A percentile compares a stretch with the other conserved stretches of the same genome.
phyloP scores from a whole-genome alignment of 2,329 filamentous ascomycete genomes.

The Conoideocrella luteorostrata region DNA sequence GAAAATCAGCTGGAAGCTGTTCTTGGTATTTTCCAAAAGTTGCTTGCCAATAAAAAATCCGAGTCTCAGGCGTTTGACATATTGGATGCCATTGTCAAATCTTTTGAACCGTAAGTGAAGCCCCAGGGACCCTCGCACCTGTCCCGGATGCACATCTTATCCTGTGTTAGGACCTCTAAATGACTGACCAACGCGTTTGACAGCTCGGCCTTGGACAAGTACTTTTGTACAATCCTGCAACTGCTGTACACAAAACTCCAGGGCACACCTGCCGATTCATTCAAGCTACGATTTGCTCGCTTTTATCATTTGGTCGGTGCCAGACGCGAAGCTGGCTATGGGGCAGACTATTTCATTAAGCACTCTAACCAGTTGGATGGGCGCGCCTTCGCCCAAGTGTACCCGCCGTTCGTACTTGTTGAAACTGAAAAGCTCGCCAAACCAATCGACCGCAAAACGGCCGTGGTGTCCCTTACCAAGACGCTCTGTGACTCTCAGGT shows the following conservation, averaged over 20 bases:
- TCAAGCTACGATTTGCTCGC: constrained; percentile 80
- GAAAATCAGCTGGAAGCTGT: constrained; percentile 81
- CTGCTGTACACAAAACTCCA: constrained; percentile 75
- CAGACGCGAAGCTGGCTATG: constrained; percentile 70
- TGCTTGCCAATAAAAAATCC: constrained; percentile 74
- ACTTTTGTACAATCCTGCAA: constrained; percentile 73
- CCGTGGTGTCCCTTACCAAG: constrained; percentile 89
- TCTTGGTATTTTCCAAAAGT: constrained; percentile 91
- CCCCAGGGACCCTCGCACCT: too few species aligned
- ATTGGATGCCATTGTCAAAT: constrained; percentile 69
- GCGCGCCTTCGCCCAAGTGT: constrained; percentile 76
- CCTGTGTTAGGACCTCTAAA: too few species aligned
- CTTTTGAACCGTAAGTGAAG: constrained; percentile 61
- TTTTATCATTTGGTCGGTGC: constrained; percentile 93
- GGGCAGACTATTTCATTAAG: constrained; percentile 84
- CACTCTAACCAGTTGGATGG: constrained; percentile 77
- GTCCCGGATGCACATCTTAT: too few species aligned
- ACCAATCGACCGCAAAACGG: constrained; percentile 86
- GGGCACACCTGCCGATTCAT: constrained; percentile 63
- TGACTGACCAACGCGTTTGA: not conserved
- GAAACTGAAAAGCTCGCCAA: constrained; percentile 83
- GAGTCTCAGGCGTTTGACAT: constrained; percentile 87
- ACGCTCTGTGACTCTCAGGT: constrained; percentile 79
- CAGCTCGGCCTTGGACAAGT: constrained; percentile 61
- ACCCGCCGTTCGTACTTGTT: constrained; percentile 78